Evolutionary conservation across 768 basidiomycete species (phyloP).

Genomic region (Agaricus blazei): DNA sequence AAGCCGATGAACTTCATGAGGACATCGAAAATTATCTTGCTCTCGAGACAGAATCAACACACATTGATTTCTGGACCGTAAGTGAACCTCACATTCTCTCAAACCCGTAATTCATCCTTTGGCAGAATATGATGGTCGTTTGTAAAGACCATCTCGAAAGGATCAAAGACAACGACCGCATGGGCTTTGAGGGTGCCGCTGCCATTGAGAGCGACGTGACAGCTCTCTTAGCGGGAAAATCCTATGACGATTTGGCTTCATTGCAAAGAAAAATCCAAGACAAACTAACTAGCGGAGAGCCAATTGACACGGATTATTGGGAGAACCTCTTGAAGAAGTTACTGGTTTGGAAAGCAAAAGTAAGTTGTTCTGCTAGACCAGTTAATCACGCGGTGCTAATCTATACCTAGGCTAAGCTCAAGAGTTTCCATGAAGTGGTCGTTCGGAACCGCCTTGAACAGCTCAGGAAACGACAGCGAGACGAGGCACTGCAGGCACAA

Average conservation of each 20-base stretch:
- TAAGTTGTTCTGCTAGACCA: conserved; percentile 21
- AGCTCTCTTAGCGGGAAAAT: conserved; percentile 76
- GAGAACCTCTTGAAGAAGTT: conserved; percentile 87
- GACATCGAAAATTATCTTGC: conserved; percentile 91
- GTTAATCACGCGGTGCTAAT: conserved; percentile 10
- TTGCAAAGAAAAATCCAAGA: conserved; percentile 84
- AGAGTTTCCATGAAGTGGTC: conserved; percentile 91
- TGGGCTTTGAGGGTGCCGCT: conserved; percentile 64
- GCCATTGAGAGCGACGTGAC: conserved; percentile 87
- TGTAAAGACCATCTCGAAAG: conserved; percentile 87
- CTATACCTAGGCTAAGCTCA: conserved; percentile 72
- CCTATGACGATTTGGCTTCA: conserved; percentile 75
- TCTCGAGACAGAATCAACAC: conserved; percentile 77
- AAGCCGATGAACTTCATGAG: conserved; percentile 90
- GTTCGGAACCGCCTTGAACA: conserved; percentile 95
- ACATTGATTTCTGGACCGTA: conserved; percentile 98
- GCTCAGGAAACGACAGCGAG: conserved; percentile 90
- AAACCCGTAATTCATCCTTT: too few species aligned
- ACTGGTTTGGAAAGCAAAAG: conserved; percentile 96
- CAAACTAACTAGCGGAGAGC: conserved; percentile 89
- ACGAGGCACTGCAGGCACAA: conserved; percentile 92
- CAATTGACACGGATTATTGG: conserved; percentile 98
- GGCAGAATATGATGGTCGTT: conserved; percentile 94
- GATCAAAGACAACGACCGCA: conserved; percentile 55
- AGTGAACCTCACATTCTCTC: conserved; percentile 15